Evolutionary conservation across 169 alveolate species (phyloP).

Genomic region (Toxoplasma gondii): DNA sequence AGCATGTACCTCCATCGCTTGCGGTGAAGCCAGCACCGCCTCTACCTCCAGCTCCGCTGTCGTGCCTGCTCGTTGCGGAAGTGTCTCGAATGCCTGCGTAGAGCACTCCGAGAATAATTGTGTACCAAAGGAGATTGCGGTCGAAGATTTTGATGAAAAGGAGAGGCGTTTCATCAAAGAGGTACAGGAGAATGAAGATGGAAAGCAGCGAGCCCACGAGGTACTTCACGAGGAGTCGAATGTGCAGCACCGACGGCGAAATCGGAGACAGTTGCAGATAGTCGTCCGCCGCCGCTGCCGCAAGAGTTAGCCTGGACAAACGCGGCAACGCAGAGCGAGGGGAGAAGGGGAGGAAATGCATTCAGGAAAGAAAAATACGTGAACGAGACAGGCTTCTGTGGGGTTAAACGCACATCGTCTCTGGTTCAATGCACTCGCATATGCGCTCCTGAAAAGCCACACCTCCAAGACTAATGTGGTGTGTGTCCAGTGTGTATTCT

Average conservation of each 20-base stretch:
- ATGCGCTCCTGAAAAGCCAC: no score
- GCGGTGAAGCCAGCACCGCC: not conserved
- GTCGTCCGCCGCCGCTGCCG: conserved; percentile 30
- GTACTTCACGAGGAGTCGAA: conserved; percentile 23
- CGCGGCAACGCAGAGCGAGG: not conserved
- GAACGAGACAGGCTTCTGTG: no score
- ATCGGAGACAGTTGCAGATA: conserved; percentile 3
- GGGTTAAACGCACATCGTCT: no score
- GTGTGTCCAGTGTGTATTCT: no score
- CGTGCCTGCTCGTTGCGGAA: not conserved
- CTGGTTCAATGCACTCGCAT: no score
- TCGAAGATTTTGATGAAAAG: conserved; percentile 61
- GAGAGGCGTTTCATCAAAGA: conserved; percentile 68
- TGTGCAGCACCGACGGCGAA: not conserved
- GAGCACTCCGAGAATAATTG: conserved; percentile 61
- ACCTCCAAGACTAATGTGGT: no score
- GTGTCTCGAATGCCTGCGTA: not conserved
- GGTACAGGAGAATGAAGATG: conserved; percentile 3
- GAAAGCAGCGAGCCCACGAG: conserved; percentile 46
- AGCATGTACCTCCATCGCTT: not conserved
- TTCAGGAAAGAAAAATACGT: not conserved
- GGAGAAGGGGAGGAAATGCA: not conserved
- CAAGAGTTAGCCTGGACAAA: not conserved
- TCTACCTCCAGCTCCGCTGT: not conserved
- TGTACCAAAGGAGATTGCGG: conserved; percentile 67